phyloP scores from a whole-genome alignment of 768 basidiomycete genomes.

The Suillus lakei region DNA sequence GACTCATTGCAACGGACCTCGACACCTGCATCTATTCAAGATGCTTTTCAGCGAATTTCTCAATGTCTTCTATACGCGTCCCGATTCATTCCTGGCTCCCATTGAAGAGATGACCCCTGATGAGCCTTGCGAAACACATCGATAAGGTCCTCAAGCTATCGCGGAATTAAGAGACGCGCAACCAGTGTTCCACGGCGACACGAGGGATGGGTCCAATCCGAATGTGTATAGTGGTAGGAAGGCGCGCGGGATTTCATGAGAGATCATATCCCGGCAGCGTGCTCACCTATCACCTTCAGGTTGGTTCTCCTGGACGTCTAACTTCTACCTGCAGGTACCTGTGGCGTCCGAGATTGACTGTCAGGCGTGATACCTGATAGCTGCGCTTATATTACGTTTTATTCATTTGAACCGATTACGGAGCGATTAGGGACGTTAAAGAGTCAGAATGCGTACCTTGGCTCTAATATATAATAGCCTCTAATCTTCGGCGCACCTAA shows the following conservation, averaged over 20 bases:
- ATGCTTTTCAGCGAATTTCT: neutral
- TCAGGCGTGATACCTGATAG: neutral
- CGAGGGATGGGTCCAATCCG: neutral
- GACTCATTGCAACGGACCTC: neutral
- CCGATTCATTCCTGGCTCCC: neutral
- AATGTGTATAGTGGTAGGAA: neutral
- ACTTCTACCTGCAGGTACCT: neutral
- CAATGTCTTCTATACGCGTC: too few relatives aligned
- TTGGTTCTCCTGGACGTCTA: neutral
- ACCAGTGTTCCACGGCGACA: neutral
- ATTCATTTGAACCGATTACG: neutral
- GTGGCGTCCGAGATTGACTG: neutral
- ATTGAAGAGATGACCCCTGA: neutral
- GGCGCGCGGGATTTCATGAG: neutral
- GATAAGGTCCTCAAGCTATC: neutral
- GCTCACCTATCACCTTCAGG: neutral
- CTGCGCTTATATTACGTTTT: neutral
- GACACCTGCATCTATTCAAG: neutral
- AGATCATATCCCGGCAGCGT: neutral
- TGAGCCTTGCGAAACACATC: neutral
- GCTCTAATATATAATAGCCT: neutral
- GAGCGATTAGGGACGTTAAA: neutral
- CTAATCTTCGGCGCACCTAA: neutral
- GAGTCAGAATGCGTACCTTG: neutral
- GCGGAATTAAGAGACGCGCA: neutral